These are phyloP conservation scores for Cryphonectria japonica DNA, from an alignment of 2,329 filamentous ascomycete species.

Conservation along the genomic window DNA sequence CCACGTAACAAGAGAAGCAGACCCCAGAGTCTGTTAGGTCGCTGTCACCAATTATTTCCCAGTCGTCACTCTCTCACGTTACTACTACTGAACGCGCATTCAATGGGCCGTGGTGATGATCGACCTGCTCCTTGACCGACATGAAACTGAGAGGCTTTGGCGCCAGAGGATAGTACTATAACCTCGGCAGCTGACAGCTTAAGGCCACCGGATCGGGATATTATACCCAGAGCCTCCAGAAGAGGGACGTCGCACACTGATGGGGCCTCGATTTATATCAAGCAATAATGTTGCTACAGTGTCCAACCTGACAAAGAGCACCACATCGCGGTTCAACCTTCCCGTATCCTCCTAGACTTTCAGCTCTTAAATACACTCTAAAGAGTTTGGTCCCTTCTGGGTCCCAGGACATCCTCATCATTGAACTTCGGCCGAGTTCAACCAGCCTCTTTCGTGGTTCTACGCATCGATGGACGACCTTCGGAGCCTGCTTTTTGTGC, in stretches of 20 bases:
- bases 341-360: background rate
- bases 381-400: background rate
- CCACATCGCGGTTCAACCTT: conserved; percentile 3
- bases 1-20: background rate
- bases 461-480: background rate
- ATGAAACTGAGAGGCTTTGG: background rate
- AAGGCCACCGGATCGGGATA: background rate
- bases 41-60: background rate
- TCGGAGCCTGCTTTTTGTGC: background rate
- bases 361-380: background rate
- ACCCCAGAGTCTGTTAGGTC: background rate
- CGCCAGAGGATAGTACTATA: background rate
- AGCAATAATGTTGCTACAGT: background rate
- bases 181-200: conserved; percentile 1
- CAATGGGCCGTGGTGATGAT: background rate
- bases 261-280: background rate
- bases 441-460: background rate
- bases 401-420: background rate
- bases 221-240: background rate
- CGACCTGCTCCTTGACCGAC: background rate
- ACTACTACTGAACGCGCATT: background rate
- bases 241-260: background rate
- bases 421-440: background rate
- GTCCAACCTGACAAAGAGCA: background rate
- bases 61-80: background rate